Evolutionary conservation across 441 rosid species (phyloP).

Genomic region (Pelargonium cotyledonis): DNA sequence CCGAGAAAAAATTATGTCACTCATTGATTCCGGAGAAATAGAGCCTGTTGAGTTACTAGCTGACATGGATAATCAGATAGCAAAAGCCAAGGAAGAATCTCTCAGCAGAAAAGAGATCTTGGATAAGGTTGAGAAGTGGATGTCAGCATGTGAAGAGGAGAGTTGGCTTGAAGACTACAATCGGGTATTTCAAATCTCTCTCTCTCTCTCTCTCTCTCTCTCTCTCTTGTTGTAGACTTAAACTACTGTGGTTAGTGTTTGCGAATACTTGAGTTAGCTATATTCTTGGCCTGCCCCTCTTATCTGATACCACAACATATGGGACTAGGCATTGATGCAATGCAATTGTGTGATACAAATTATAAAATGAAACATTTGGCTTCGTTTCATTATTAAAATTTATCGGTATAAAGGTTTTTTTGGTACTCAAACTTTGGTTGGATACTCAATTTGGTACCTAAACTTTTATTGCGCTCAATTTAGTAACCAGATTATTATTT

Average conservation of each 20-base stretch:
- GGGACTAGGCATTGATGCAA: not conserved
- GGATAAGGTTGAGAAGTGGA: slow-evolving; percentile 98
- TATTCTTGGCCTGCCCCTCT: not conserved
- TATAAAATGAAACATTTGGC: not conserved
- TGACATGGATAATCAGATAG: slow-evolving; percentile 86
- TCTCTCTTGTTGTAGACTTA: not conserved
- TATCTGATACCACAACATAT: not conserved
- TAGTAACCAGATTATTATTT: too few relatives aligned
- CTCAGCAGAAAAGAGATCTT: slow-evolving; percentile 89
- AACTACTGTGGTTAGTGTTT: not conserved
- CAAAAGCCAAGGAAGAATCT: slow-evolving; percentile 83
- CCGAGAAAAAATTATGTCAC: slow-evolving; percentile 73
- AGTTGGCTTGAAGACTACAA: slow-evolving; percentile 98
- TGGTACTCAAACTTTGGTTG: too few relatives aligned
- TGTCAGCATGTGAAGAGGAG: slow-evolving; percentile 99
- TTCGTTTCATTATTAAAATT: not conserved
- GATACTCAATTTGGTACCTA: too few relatives aligned
- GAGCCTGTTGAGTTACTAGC: slow-evolving; percentile 86
- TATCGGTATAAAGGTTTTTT: too few relatives aligned
- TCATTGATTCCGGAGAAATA: slow-evolving; percentile 71
- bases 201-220: too few relatives aligned
- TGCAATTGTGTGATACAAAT: too few relatives aligned
- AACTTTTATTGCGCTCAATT: too few relatives aligned
- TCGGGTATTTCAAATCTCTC: slow-evolving; percentile 48
- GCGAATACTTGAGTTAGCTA: not conserved